A percentile compares a stretch with the other conserved stretches of the same genome.
Conservation (phyloP, 768 basidiomycete genomes). For the Amanita polypyramis region DNA sequence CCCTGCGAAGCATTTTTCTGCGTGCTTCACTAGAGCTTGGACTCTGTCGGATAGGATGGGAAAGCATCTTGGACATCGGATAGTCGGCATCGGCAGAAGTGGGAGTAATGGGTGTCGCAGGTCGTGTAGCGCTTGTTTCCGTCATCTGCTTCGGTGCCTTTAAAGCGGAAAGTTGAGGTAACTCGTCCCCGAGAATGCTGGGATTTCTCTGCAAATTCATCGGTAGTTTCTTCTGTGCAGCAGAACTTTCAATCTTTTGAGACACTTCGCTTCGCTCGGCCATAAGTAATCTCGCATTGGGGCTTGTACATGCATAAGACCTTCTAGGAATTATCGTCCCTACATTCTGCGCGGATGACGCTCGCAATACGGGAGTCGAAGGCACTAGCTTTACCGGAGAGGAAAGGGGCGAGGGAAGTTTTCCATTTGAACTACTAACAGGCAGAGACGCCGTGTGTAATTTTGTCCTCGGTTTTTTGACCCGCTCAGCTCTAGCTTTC, state of each 20-base stretch:
- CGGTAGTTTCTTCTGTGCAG: constrained; percentile 15
- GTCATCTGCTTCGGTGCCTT: not conserved
- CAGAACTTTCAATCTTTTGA: constrained; percentile 6
- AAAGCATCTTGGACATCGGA: constrained; percentile 5
- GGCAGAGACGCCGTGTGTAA: not conserved
- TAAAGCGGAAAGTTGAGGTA: constrained; percentile 23
- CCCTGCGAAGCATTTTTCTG: constrained; percentile 38
- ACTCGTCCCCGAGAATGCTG: constrained; percentile 57
- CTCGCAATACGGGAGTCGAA: not conserved
- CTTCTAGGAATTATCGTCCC: not conserved
- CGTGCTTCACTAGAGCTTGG: constrained; percentile 11
- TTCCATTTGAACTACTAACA: not conserved
- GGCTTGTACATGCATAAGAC: not conserved
- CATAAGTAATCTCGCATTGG: not conserved
- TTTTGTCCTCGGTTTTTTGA: constrained; percentile 44
- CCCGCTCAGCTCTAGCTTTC: constrained; percentile 44
- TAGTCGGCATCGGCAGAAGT: constrained; percentile 10
- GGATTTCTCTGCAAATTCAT: constrained; percentile 51
- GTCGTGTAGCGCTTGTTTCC: constrained; percentile 6
- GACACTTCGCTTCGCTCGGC: not conserved
- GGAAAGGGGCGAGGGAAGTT: not conserved
- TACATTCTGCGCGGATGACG: not conserved
- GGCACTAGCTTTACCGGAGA: not conserved
- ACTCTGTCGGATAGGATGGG: constrained; percentile 9
- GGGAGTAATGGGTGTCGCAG: constrained; percentile 10